These are phyloP conservation scores for Pleurotus djamor DNA, from an alignment of 768 basidiomycete genomes.

Conservation along the genomic window DNA sequence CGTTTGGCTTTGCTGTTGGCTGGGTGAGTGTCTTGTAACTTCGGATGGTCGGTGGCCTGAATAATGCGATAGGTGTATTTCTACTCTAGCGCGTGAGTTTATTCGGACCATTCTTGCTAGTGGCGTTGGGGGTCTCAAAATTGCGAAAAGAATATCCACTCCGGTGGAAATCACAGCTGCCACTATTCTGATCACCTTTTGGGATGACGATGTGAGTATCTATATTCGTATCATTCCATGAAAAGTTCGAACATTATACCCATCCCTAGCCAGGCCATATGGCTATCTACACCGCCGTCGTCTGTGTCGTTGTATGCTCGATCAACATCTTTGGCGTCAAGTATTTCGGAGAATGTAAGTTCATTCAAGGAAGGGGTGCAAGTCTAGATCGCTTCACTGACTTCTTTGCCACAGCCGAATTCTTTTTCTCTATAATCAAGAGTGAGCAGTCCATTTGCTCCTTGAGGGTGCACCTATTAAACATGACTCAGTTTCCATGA, in stretches of 20 bases:
- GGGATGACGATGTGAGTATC: slow-evolving; percentile 55
- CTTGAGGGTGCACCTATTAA: neutral
- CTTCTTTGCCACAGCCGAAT: slow-evolving; percentile 45
- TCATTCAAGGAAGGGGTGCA: neutral
- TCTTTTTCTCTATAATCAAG: slow-evolving; percentile 65
- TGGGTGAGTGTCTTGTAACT: slow-evolving; percentile 34
- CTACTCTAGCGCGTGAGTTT: slow-evolving; percentile 35
- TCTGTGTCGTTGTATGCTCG: slow-evolving; percentile 50
- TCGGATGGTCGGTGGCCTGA: neutral
- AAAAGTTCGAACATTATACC: too few relatives aligned
- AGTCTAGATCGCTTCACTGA: neutral
- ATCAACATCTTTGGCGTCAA: slow-evolving; percentile 72
- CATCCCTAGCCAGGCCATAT: slow-evolving; percentile 40
- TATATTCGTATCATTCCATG: too few relatives aligned
- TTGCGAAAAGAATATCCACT: slow-evolving; percentile 44
- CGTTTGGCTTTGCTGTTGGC: slow-evolving; percentile 54
- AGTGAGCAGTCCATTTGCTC: slow-evolving; percentile 29
- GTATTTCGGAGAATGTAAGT: slow-evolving; percentile 64
- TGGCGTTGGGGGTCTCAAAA: neutral
- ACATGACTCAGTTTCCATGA: slow-evolving; percentile 43
- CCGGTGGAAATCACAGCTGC: slow-evolving; percentile 75
- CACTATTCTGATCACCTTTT: slow-evolving; percentile 68
- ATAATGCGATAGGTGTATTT: slow-evolving; percentile 32
- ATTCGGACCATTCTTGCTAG: neutral
- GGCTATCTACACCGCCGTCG: slow-evolving; percentile 50